phyloP scores from a whole-genome alignment of 2,329 filamentous ascomycete species.

The Neocucurbitaria cava region DNA sequence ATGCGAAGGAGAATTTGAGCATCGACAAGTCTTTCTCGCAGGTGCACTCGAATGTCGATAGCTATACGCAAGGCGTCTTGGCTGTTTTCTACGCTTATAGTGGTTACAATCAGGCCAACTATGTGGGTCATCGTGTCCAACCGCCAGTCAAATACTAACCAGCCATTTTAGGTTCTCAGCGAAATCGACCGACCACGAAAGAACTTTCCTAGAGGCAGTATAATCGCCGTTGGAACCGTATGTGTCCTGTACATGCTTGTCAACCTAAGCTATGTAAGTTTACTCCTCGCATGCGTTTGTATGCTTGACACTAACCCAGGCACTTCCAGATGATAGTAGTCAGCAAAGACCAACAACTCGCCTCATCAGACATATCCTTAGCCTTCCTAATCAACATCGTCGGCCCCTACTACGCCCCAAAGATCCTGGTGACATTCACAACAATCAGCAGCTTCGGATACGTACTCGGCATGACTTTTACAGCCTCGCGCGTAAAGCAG shows the following conservation, averaged over 20 bases:
- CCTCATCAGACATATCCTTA: slow-evolving; percentile 12
- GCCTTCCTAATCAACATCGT: slow-evolving; percentile 32
- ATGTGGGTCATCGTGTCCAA: not conserved
- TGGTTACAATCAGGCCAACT: slow-evolving; percentile 53
- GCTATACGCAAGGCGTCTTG: slow-evolving; percentile 41
- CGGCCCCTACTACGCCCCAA: slow-evolving; percentile 43
- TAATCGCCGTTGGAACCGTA: slow-evolving; percentile 20
- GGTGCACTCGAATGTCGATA: slow-evolving; percentile 20
- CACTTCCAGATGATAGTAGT: slow-evolving; percentile 34
- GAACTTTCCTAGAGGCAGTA: slow-evolving; percentile 17
- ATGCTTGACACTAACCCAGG: not conserved
- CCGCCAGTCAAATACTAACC: not conserved
- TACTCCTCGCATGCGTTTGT: not conserved
- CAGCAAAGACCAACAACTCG: slow-evolving; percentile 21
- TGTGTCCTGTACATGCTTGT: slow-evolving; percentile 49
- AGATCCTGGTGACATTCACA: slow-evolving; percentile 58
- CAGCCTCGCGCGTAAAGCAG: slow-evolving; percentile 57
- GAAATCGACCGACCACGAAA: slow-evolving; percentile 21
- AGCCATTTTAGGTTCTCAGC: slow-evolving; percentile 21
- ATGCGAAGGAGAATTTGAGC: slow-evolving; percentile 36
- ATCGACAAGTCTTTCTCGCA: slow-evolving; percentile 27
- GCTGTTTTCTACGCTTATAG: slow-evolving; percentile 52
- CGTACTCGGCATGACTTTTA: slow-evolving; percentile 65
- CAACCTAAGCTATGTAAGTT: slow-evolving; percentile 7
- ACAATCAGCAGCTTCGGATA: slow-evolving; percentile 64